Evolutionary conservation across 2,329 filamentous ascomycete genomes (phyloP).

Genomic region (Pseudogymnoascus sp.): DNA sequence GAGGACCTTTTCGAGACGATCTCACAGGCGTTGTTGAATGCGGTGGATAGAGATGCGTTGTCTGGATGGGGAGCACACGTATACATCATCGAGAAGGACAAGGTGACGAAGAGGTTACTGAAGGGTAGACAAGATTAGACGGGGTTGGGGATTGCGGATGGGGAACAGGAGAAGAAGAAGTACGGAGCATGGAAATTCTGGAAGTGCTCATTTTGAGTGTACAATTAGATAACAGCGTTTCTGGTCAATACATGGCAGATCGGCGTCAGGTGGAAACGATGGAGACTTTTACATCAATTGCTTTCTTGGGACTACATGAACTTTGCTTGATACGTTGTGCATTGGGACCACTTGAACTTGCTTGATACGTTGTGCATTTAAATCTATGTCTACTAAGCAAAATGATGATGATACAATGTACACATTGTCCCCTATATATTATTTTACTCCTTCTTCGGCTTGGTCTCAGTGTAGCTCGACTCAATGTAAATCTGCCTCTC

Average conservation of each 20-base stretch:
- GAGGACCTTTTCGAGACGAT: slow-evolving; percentile 98
- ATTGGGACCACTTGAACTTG: background rate
- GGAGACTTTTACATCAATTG: background rate
- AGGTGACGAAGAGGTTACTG: slow-evolving; percentile 97
- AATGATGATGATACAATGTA: background rate
- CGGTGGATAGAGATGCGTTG: slow-evolving; percentile 90
- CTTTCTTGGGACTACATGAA: background rate
- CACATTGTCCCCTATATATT: background rate
- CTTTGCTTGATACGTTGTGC: background rate
- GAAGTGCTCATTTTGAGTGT: slow-evolving; percentile 1
- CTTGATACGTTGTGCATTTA: background rate
- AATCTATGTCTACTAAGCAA: background rate
- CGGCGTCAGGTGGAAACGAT: background rate
- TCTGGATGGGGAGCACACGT: slow-evolving; percentile 98
- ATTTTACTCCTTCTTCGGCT: slow-evolving; percentile 22
- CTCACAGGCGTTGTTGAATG: slow-evolving; percentile 90
- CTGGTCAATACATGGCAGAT: slow-evolving; percentile 1
- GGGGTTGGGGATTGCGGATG: background rate
- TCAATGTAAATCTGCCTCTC: slow-evolving; percentile 46
- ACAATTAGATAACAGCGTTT: slow-evolving; percentile 1
- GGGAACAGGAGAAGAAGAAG: background rate
- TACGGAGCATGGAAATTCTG: background rate
- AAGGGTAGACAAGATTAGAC: slow-evolving; percentile 90
- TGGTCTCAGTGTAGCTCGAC: slow-evolving; percentile 23
- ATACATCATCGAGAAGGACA: slow-evolving; percentile 99